These are phyloP conservation scores for Dinochytrium kinnereticum DNA, from an alignment of 371 early-diverging fungal genomes.

Conservation along the genomic window DNA sequence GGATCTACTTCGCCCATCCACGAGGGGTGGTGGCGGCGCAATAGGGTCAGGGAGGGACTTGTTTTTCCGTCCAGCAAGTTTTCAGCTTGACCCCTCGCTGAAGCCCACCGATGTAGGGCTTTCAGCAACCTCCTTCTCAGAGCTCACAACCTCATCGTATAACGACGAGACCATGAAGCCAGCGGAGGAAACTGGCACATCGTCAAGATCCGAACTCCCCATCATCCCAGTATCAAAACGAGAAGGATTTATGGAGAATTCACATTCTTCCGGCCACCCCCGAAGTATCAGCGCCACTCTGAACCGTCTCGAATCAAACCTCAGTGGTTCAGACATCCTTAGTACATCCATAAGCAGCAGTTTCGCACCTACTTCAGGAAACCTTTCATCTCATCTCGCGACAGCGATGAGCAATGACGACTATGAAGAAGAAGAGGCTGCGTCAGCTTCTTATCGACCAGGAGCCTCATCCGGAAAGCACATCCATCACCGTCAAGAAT, in stretches of 20 bases:
- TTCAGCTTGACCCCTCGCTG: slow-evolving; percentile 17
- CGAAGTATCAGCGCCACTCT: not conserved
- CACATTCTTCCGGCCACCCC: too few species aligned
- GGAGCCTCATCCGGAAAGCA: too few species aligned
- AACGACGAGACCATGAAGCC: not conserved
- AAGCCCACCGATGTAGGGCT: slow-evolving; percentile 9
- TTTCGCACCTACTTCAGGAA: not conserved
- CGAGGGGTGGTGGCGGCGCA: not conserved
- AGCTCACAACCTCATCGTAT: slow-evolving; percentile 1
- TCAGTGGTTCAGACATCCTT: not conserved
- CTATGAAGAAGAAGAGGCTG: not conserved
- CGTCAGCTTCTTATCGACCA: too few species aligned
- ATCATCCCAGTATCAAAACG: too few species aligned
- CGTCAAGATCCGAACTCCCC: too few species aligned
- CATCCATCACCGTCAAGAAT: not conserved
- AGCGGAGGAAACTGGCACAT: not conserved
- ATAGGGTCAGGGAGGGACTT: not conserved
- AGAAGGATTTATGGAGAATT: not conserved
- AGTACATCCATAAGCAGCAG: not conserved
- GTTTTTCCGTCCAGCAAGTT: slow-evolving; percentile 17
- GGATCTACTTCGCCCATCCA: slow-evolving; percentile 4
- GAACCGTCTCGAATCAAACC: not conserved
- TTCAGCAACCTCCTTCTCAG: not conserved
- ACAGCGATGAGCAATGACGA: slow-evolving; percentile 1
- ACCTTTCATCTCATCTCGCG: not conserved